Conservation (phyloP, 768 basidiomycete species). For the Hebeloma cylindrosporum region DNA sequence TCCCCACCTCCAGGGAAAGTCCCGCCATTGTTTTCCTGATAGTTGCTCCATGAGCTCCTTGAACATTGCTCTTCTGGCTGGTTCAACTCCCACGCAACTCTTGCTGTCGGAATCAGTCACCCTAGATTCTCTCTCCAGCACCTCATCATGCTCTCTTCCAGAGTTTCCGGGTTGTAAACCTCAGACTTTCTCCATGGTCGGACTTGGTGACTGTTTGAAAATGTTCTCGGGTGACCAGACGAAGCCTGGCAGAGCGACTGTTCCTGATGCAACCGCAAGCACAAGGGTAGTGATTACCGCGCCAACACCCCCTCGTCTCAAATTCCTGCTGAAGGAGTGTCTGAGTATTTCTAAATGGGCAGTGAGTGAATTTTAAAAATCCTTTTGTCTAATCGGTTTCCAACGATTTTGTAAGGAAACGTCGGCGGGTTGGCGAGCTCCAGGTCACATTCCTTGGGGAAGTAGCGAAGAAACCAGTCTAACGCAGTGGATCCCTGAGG, state of each 20-base stretch:
- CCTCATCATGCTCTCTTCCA: constrained; percentile 26
- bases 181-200: constrained; percentile 27
- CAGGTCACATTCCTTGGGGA: constrained; percentile 43
- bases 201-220: constrained; percentile 30
- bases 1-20: no score
- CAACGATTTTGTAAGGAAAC: constrained; percentile 23
- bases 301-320: constrained; percentile 40
- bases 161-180: constrained; percentile 28
- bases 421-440: constrained; percentile 28
- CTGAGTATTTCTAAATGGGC: constrained; percentile 41
- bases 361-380: constrained; percentile 25
- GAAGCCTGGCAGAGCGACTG: neutral
- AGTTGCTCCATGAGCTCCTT: constrained; percentile 20
- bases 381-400: constrained; percentile 1
- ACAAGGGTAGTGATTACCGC: constrained; percentile 26
- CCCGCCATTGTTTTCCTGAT: no score
- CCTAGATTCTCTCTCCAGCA: constrained; percentile 33
- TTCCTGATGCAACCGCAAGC: neutral
- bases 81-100: constrained; percentile 9
- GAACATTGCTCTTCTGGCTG: constrained; percentile 17
- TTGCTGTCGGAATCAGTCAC: constrained; percentile 36
- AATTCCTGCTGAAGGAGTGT: constrained; percentile 37
- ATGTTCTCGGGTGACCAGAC: constrained; percentile 24
- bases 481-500: constrained; percentile 39
- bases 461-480: constrained; percentile 16